A percentile compares a stretch with the other conserved stretches of the same genome.
These are phyloP conservation scores for Penicillium paneum DNA, from an alignment of 2,329 filamentous ascomycete species.

Conservation along the genomic window DNA sequence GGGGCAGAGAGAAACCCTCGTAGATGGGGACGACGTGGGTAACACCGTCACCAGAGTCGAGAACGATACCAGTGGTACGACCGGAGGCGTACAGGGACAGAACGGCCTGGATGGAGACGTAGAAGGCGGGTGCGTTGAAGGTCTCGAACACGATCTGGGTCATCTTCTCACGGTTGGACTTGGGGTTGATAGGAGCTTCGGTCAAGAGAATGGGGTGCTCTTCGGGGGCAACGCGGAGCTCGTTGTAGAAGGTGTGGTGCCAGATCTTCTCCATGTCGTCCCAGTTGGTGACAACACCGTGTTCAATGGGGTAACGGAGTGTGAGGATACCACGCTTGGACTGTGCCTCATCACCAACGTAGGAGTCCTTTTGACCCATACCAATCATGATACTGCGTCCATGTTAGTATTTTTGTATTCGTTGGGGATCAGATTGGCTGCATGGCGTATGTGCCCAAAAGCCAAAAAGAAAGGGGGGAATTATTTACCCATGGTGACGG, in stretches of 20 bases:
- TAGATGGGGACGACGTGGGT: slow-evolving; percentile 99
- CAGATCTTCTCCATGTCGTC: slow-evolving; percentile 99
- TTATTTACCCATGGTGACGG: slow-evolving; percentile 97
- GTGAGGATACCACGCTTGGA: slow-evolving; percentile 99
- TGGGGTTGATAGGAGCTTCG: slow-evolving; percentile 99
- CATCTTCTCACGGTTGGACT: slow-evolving; percentile 99
- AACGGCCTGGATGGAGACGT: slow-evolving; percentile 99
- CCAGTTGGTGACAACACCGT: slow-evolving; percentile 99
- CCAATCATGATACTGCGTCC: slow-evolving; percentile 95
- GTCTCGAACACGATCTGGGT: slow-evolving; percentile 99
- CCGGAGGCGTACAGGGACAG: slow-evolving; percentile 98
- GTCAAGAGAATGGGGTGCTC: slow-evolving; percentile 99
- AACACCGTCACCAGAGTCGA: slow-evolving; percentile 99
- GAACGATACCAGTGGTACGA: slow-evolving; percentile 99
- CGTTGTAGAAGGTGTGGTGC: slow-evolving; percentile 99
- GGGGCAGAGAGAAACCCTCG: slow-evolving; percentile 99
- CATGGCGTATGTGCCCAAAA: not conserved
- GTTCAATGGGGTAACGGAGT: slow-evolving; percentile 98
- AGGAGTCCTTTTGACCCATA: slow-evolving; percentile 99
- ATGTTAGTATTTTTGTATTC: slow-evolving; percentile 31
- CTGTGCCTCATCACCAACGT: slow-evolving; percentile 99
- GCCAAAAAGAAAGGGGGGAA: slow-evolving; percentile 29
- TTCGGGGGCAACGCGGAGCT: slow-evolving; percentile 98
- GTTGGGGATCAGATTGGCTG: not conserved
- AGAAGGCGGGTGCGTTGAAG: slow-evolving; percentile 99